Conservation (phyloP, 768 basidiomycete genomes). For the Trametes sanguinea region DNA sequence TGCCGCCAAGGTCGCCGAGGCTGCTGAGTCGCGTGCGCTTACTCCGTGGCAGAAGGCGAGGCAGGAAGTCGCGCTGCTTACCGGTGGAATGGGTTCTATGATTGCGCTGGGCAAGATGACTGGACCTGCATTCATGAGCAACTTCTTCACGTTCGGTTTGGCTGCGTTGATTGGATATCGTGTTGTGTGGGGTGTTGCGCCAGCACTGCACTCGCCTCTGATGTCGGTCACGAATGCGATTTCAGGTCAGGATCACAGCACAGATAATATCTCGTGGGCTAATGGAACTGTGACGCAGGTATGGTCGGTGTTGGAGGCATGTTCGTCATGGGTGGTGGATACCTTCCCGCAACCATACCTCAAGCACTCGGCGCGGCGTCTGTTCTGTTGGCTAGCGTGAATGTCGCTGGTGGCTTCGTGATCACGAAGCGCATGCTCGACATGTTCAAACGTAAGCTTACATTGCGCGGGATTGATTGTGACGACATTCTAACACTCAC, state of each 20-base stretch:
- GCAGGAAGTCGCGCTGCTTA: slow-evolving; percentile 72
- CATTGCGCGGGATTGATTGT: not conserved
- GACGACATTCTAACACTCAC: slow-evolving; percentile 1
- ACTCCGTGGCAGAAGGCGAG: slow-evolving; percentile 86
- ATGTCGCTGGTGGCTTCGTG: slow-evolving; percentile 86
- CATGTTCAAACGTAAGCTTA: slow-evolving; percentile 80
- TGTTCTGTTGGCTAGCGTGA: slow-evolving; percentile 85
- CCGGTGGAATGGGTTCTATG: slow-evolving; percentile 72
- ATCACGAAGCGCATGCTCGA: slow-evolving; percentile 92
- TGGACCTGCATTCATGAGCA: slow-evolving; percentile 82
- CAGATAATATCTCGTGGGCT: too few species aligned
- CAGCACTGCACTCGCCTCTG: slow-evolving; percentile 84
- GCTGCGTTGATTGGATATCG: slow-evolving; percentile 86
- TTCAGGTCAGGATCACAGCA: slow-evolving; percentile 49
- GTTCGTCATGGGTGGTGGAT: slow-evolving; percentile 90
- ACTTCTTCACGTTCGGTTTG: slow-evolving; percentile 86
- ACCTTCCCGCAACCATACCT: slow-evolving; percentile 77
- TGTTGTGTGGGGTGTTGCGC: slow-evolving; percentile 88
- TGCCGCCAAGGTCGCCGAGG: slow-evolving; percentile 47
- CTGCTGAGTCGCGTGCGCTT: slow-evolving; percentile 52
- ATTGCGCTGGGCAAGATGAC: slow-evolving; percentile 80
- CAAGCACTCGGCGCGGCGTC: slow-evolving; percentile 79
- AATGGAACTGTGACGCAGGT: slow-evolving; percentile 35
- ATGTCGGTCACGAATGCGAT: slow-evolving; percentile 93
- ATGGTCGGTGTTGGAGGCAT: slow-evolving; percentile 85